Conservation (phyloP, 2,329 filamentous ascomycete genomes). For the Chaetomiaceae sp. region DNA sequence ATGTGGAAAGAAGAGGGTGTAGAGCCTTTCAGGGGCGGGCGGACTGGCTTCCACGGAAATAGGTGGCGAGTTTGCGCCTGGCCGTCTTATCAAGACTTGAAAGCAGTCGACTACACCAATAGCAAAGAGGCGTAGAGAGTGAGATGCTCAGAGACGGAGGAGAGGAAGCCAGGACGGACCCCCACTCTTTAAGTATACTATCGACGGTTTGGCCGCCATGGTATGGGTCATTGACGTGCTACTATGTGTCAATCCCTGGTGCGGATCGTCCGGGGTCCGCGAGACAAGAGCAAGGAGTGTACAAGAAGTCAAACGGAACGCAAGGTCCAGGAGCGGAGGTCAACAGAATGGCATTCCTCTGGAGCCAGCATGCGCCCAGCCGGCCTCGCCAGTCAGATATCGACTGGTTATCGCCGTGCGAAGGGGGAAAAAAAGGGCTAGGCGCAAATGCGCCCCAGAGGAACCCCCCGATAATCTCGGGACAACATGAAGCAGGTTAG, state of each 20-base stretch:
- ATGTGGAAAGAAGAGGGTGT: slow-evolving; percentile 12
- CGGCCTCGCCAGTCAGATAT: slow-evolving; percentile 36
- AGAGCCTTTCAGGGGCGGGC: slow-evolving; percentile 2
- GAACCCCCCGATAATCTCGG: slow-evolving; percentile 33
- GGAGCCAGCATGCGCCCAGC: slow-evolving; percentile 18
- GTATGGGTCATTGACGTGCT: slow-evolving; percentile 25
- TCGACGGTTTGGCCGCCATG: slow-evolving; percentile 23
- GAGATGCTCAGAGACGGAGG: slow-evolving; percentile 15
- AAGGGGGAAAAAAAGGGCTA: slow-evolving; percentile 22
- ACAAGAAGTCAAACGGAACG: slow-evolving; percentile 17
- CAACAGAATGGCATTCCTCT: slow-evolving; percentile 15
- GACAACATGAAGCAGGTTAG: slow-evolving; percentile 35
- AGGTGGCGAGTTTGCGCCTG: slow-evolving; percentile 10
- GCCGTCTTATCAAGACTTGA: background rate
- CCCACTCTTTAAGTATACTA: slow-evolving; percentile 27
- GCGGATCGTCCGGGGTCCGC: slow-evolving; percentile 16
- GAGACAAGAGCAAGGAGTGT: slow-evolving; percentile 1
- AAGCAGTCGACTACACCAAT: background rate
- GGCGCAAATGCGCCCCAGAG: slow-evolving; percentile 31
- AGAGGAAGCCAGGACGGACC: slow-evolving; percentile 20
- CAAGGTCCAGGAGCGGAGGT: slow-evolving; percentile 20
- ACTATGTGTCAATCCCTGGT: slow-evolving; percentile 25
- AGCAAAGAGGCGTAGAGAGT: background rate
- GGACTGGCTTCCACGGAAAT: background rate
- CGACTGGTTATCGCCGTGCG: slow-evolving; percentile 35